These are phyloP conservation scores for Cyanidioschyzon merolae DNA, from an alignment of 23 red algal genomes.

Conservation along the genomic window DNA sequence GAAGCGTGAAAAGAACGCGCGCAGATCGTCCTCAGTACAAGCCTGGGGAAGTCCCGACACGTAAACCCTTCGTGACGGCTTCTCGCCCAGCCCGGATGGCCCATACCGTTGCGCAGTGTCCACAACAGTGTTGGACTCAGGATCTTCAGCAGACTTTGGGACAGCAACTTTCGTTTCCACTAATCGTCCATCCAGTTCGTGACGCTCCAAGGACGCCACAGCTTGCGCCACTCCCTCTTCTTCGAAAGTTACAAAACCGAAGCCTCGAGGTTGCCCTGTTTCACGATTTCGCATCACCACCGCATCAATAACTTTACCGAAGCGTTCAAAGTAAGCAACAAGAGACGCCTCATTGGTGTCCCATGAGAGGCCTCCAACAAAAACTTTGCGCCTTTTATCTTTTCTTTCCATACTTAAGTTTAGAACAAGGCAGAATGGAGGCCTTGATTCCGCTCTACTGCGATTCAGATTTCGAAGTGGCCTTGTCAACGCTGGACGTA, in stretches of 20 bases:
- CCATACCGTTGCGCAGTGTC: neutral
- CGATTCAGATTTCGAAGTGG: too few species aligned
- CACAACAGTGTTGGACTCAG: neutral
- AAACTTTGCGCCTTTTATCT: conserved; percentile 41
- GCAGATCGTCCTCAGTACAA: conserved; percentile 60
- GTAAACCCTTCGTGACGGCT: conserved; percentile 45
- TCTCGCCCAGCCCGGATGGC: neutral
- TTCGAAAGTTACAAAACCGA: conserved; percentile 87
- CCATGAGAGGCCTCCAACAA: conserved; percentile 96
- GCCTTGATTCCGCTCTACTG: too few species aligned
- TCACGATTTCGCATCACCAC: conserved; percentile 86
- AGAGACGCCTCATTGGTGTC: conserved; percentile 71
- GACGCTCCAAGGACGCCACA: conserved; percentile 53
- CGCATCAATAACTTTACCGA: conserved; percentile 53
- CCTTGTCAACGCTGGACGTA: too few species aligned
- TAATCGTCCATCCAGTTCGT: conserved; percentile 77
- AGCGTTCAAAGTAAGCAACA: conserved; percentile 59
- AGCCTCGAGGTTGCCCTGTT: conserved; percentile 88
- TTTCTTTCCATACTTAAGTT: too few species aligned
- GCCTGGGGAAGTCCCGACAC: conserved; percentile 74
- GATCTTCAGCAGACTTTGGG: conserved; percentile 22
- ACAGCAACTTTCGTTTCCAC: conserved; percentile 93
- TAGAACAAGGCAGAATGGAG: too few species aligned
- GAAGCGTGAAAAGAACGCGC: conserved; percentile 58
- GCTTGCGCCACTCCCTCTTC: conserved; percentile 50